A percentile compares a stretch with the other conserved stretches of the same genome.
Evolutionary conservation across 257 asterid species (phyloP).

Genomic region (Capsicum rhomboideum): DNA sequence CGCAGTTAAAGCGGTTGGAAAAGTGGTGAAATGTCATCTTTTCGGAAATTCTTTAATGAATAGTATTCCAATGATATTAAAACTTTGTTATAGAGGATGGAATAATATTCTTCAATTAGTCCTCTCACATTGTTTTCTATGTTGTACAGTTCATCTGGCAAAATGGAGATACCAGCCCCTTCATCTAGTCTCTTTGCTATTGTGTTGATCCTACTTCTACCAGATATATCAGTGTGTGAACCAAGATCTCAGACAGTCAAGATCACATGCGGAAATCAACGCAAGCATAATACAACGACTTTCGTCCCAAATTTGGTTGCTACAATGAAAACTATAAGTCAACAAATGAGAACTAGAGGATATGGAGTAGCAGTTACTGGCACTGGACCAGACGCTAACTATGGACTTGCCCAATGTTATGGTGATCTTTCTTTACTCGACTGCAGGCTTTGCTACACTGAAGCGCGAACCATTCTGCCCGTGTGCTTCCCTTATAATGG

Average conservation of each 20-base stretch:
- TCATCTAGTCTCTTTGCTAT: neutral
- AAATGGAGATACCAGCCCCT: constrained; percentile 5
- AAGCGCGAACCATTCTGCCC: constrained; percentile 11
- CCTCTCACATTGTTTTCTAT: neutral
- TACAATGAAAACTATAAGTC: neutral
- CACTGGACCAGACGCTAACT: constrained; percentile 4
- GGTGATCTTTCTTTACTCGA: constrained; percentile 16
- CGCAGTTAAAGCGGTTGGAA: too few relatives aligned
- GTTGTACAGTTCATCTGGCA: neutral
- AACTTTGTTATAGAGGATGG: too few relatives aligned
- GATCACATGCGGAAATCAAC: constrained; percentile 5
- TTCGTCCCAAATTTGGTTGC: neutral
- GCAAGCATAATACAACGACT: too few relatives aligned
- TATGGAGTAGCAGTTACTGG: constrained; percentile 7
- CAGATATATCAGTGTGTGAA: constrained; percentile 2
- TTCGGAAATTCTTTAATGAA: too few relatives aligned
- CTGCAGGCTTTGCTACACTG: constrained; percentile 22
- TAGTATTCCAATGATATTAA: too few relatives aligned
- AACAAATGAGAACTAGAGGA: neutral
- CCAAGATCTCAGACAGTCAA: constrained; percentile 12
- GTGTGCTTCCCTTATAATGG: constrained; percentile 4
- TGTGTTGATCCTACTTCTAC: constrained; percentile 1
- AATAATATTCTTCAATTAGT: too few relatives aligned
- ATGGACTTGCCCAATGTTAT: constrained; percentile 24
- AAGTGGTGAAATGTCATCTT: too few relatives aligned